Base-by-base conservation (phyloP, 2,329 filamentous ascomycete genomes). In the Pseudopithomyces chartarum region DNA sequence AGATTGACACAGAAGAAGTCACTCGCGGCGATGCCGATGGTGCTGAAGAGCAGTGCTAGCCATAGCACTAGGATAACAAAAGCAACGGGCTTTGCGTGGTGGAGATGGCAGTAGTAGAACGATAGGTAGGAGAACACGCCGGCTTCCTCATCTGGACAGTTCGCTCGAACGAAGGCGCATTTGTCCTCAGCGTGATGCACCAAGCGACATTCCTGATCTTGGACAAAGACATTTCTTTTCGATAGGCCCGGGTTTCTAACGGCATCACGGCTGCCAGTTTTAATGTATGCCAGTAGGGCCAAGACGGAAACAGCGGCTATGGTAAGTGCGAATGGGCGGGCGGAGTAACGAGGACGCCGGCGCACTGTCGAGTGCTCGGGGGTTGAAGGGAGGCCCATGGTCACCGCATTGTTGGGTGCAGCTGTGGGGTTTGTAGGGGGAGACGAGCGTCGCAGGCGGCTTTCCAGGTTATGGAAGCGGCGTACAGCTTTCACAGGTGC, bases 1-100 rank as follows among this genome's bases (percentile, higher is more conserved):
- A 99, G 84, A 71, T 99, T 97, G 78, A 98, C 87, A 78, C 93
- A 98, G 78, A 99, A 95, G 81, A 99, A 99, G 78, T 99, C 95
- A 77, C 92, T 97, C 20, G 95, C 95, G 13, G 95, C 95, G 62
- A 99, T 97, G 57, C 95, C 95, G 62, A 99, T 97, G 13, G 95
- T 98, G 65, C 90, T 94, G 78, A 99, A 99, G 7, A 99, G 86
- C 53, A 98, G 80, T 36, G 86, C 90, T 6, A 97, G 85, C 95
- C 95, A 99, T 58, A 88, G 67, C 15, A 91, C 84, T 44, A 99
- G 81, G 40, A 96, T 80, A 20, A 81, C 73, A 69, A 99, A 96
- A n/a, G 90, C 92, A 44, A 96, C 62, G 0, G 90, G 87, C 70
- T 91, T 88, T 13, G 82, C 86, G 52, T 85, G 77, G 53, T 82